Conservation (phyloP, 208 protist genomes). For the Crithidia bombi region DNA sequence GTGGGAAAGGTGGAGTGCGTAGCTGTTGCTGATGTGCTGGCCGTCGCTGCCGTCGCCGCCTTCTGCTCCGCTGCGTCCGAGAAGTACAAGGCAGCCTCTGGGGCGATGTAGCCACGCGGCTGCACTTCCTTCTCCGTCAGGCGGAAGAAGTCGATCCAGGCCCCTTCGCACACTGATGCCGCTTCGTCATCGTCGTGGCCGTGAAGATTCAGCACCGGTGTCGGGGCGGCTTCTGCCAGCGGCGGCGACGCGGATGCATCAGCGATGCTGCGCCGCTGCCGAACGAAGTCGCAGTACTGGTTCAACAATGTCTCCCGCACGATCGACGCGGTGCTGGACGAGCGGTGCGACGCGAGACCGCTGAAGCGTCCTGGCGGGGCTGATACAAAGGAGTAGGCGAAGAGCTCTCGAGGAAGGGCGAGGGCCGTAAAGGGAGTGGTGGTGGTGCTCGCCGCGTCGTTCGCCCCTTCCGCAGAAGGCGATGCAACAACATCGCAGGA, state of each 20-base stretch:
- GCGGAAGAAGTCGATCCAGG: conserved; percentile 50
- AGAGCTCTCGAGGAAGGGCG: conserved; percentile 19
- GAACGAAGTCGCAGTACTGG: conserved; percentile 34
- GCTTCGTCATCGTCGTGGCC: background rate
- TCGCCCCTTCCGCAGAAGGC: too few species aligned
- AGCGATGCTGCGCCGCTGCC: background rate
- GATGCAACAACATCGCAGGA: too few species aligned
- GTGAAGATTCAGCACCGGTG: background rate
- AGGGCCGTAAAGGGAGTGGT: too few species aligned
- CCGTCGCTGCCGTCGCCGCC: conserved; percentile 19
- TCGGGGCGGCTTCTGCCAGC: background rate
- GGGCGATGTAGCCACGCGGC: conserved; percentile 25
- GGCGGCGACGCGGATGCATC: background rate
- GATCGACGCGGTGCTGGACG: background rate
- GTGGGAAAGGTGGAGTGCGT: background rate
- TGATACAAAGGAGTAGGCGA: background rate
- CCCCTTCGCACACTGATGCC: background rate
- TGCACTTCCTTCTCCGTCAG: conserved; percentile 41
- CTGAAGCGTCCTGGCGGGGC: background rate
- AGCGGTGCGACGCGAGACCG: background rate
- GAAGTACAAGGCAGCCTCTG: conserved; percentile 29
- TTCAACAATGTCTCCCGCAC: conserved; percentile 30
- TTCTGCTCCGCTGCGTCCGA: conserved; percentile 3
- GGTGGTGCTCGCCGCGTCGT: too few species aligned
- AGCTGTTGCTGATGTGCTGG: background rate